Evolutionary conservation across 2,329 filamentous ascomycete species (phyloP).

Genomic region (Mycosphaerella sp.): DNA sequence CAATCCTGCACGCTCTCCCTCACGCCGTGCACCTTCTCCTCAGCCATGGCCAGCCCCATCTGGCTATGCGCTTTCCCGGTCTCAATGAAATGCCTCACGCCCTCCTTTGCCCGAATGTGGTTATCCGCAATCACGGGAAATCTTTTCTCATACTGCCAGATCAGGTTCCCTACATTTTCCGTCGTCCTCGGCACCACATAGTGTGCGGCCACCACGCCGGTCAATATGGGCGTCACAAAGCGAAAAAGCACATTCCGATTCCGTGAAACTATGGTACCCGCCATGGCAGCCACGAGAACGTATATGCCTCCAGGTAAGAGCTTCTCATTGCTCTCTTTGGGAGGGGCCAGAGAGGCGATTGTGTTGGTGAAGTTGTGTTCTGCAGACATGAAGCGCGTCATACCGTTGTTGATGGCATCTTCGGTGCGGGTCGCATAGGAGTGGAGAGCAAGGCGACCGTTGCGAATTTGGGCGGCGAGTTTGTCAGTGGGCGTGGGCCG

Average conservation of each 20-base stretch:
- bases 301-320: slow-evolving; percentile 87
- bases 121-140: slow-evolving; percentile 77
- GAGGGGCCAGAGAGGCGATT: slow-evolving; percentile 77
- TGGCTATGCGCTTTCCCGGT: slow-evolving; percentile 69
- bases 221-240: slow-evolving; percentile 65
- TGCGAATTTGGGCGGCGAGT: slow-evolving; percentile 73
- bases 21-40: slow-evolving; percentile 70
- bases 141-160: slow-evolving; percentile 89
- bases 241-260: slow-evolving; percentile 82
- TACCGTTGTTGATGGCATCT: slow-evolving; percentile 72
- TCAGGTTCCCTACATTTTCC: slow-evolving; percentile 75
- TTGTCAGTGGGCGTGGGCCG: slow-evolving; percentile 79
- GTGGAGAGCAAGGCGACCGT: slow-evolving; percentile 74
- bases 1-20: slow-evolving; percentile 76
- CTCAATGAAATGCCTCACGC: slow-evolving; percentile 61
- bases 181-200: slow-evolving; percentile 82
- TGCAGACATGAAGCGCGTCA: slow-evolving; percentile 73
- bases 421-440: slow-evolving; percentile 66
- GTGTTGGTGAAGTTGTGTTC: slow-evolving; percentile 89
- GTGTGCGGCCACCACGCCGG: slow-evolving; percentile 79
- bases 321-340: slow-evolving; percentile 77
- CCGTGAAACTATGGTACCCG: slow-evolving; percentile 81
- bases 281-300: slow-evolving; percentile 90
- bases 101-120: slow-evolving; percentile 65
- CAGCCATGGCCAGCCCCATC: slow-evolving; percentile 64